Evolutionary conservation across 2,329 filamentous ascomycete species (phyloP), one percentile per base, ranked within the genome.

Genomic region (Botrytis galanthina): DNA sequence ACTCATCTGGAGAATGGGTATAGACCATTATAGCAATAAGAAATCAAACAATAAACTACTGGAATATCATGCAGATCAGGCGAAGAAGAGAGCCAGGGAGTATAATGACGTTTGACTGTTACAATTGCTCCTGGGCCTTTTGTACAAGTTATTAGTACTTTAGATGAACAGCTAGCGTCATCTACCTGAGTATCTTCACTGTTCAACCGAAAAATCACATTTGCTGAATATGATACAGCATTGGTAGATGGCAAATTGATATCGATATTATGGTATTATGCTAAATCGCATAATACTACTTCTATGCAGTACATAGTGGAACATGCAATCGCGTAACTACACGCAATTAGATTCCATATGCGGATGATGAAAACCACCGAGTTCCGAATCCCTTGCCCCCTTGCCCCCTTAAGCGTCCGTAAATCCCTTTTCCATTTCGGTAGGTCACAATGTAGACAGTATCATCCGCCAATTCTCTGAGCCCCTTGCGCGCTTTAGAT

Each of bases 1-100:
- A 75, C 87, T 90, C 42, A 83, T 97, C 6, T 87, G 96, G 77
- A 84, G 89, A 9, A 85, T 91, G 6, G 89, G 89, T 10, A 85
- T 88, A 12, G 85, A 60, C 16, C 32, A 60, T 35, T 60, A 7
- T 29, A 29, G 16, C 51, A 57, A 57, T 18, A 29, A 29, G n/a
- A 8, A 29, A 29, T 18, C 14, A 16, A 18, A 29, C 4, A 4
- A 32, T 16, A 9, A 29, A n/a, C n/a, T 7, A 12, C 26, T 14
- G 14, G 14, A 9, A 57, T 5, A 3, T 29, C 18, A 18, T 18
- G n/a, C 3, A 32, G 14, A 29, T 57, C 14, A n/a, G 18, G 14
- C 16, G n/a, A 57, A 18, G 51, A 29, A 29, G 14, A 57, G 7
- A 26, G n/a, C 6, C 14, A 3, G n/a, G 51, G 51, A 29, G 12